phyloP scores from a whole-genome alignment of 345 rosid genomes.

The Euphorbia peplus region DNA sequence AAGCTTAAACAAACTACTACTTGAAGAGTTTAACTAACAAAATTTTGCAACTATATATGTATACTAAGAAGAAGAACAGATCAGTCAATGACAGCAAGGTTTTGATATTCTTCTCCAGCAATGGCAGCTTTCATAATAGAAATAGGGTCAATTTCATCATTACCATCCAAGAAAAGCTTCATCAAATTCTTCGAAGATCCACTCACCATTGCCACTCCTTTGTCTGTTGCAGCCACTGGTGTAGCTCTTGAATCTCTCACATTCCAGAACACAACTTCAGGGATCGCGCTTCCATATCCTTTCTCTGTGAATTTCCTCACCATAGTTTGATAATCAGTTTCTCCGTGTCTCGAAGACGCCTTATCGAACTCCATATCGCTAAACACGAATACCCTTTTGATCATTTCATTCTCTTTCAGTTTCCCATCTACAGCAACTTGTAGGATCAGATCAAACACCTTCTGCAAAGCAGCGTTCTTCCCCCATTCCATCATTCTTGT shows the following conservation, averaged over 20 bases:
- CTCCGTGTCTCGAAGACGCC: slow-evolving; percentile 30
- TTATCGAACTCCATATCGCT: slow-evolving; percentile 71
- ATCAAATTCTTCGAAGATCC: slow-evolving; percentile 64
- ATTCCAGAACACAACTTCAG: slow-evolving; percentile 68
- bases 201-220: slow-evolving; percentile 60
- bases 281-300: slow-evolving; percentile 49
- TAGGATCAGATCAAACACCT: slow-evolving; percentile 53
- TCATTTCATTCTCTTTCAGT: slow-evolving; percentile 49
- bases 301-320: slow-evolving; percentile 37
- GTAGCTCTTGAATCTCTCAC: slow-evolving; percentile 47
- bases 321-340: slow-evolving; percentile 45
- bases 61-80: neutral
- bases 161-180: slow-evolving; percentile 45
- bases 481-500: slow-evolving; percentile 39
- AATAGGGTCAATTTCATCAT: slow-evolving; percentile 37
- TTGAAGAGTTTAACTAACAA: no score
- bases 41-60: no score
- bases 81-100: slow-evolving; percentile 43
- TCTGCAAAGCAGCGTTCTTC: slow-evolving; percentile 41
- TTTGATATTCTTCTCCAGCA: slow-evolving; percentile 38
- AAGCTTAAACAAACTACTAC: no score
- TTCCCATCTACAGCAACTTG: slow-evolving; percentile 44
- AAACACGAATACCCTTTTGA: slow-evolving; percentile 56
- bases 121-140: slow-evolving; percentile 44
- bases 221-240: slow-evolving; percentile 37